phyloP scores from a whole-genome alignment of 2,329 filamentous ascomycete genomes.

The Trichoderma citrinoviride region DNA sequence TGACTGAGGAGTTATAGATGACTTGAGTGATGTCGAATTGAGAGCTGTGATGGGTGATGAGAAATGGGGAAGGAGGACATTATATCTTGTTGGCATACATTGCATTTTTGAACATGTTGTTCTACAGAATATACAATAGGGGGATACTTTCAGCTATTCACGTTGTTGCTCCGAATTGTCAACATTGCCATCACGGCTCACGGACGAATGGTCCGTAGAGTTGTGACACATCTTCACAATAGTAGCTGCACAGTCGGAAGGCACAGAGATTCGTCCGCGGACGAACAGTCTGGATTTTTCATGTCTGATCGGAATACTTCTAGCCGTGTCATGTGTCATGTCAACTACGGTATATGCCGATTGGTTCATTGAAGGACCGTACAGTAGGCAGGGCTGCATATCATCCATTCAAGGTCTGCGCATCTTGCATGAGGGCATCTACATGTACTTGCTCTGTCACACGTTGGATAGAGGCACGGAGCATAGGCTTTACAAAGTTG shows the following conservation, averaged over 20 bases:
- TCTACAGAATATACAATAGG: not conserved
- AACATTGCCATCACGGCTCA: not conserved
- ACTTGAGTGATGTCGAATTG: not conserved
- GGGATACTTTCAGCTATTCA: not conserved
- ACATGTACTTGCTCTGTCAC: too few species aligned
- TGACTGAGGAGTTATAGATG: too few species aligned
- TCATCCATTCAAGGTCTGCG: too few species aligned
- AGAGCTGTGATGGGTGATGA: not conserved
- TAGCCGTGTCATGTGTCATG: not conserved
- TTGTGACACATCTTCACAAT: not conserved
- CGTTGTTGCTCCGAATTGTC: not conserved
- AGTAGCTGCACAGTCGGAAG: not conserved
- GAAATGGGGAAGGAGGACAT: not conserved
- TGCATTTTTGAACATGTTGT: not conserved
- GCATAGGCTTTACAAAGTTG: too few species aligned
- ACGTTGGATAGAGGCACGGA: too few species aligned
- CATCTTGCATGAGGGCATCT: too few species aligned
- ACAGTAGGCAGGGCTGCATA: too few species aligned
- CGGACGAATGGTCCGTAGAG: slow-evolving; percentile 13
- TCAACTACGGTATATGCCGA: not conserved
- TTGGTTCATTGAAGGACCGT: not conserved
- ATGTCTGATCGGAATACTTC: too few species aligned
- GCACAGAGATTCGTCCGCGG: not conserved
- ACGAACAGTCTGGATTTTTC: not conserved
- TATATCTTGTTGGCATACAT: not conserved